Evolutionary conservation across 306 rosid species (phyloP), one percentile per base, ranked within the genome.

Genomic region (Lablab purpureus): DNA sequence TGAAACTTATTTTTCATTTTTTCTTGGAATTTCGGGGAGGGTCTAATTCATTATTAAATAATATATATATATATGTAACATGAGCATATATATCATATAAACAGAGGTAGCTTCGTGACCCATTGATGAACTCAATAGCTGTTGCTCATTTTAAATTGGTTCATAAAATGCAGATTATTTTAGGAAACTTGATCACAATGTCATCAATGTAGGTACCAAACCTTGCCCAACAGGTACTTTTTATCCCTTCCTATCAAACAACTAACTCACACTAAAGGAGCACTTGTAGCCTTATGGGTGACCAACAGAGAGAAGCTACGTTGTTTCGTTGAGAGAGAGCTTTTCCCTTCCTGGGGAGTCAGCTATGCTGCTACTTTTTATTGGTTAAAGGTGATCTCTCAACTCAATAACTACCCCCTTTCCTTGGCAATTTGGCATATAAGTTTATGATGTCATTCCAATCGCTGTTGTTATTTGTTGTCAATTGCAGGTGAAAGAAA

Each of bases 261-360:
- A 78, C 88, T 94, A 46, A 84, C 91, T 79, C 97, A 91, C 80
- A 77, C 80, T 0, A 80, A 91, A 65, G 99, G 97, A 77, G 97
- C 95, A 22, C 90, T 94, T 60, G 83, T 94, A 18, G 97, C 95
- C 51, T 88, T 94, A 68, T 94, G 99, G 99, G 95, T 92, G 63
- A 94, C 99, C 78, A 94, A 92, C 81, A 92, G 97, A 83, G 97
- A 94, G 88, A 94, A 94, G 83, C 83, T 90, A 68, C 97, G 91
- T 12, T 40, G 84, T 83, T 94, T 94, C 76, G 93, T 92, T 34
- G 97, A 91, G 85, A 74, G 81, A 60, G 99, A 92, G 86, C 88
- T 94, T 51, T 94, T 94, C 80, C 90, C 97, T 74, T 78, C 95
- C 0, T 94, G 97, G 99, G 97, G 97, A 80, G 97, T 92, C 49